These are phyloP conservation scores for Termitomyces sp. DNA, from an alignment of 768 basidiomycete genomes.

Conservation along the genomic window DNA sequence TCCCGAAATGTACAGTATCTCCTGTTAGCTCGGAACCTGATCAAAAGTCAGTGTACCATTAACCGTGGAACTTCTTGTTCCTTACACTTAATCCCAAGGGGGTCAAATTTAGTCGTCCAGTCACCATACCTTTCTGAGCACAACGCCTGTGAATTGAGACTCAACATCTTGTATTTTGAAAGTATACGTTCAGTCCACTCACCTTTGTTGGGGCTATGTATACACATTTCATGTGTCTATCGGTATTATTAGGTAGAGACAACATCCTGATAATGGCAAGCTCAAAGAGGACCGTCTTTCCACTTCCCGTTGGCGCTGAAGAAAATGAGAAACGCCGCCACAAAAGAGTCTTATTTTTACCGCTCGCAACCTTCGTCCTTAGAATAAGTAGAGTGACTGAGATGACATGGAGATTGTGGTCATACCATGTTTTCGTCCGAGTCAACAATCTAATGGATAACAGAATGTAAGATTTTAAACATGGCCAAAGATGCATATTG, in stretches of 20 bases:
- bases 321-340: constrained; percentile 3
- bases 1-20: constrained; percentile 72
- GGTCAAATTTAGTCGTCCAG: constrained; percentile 80
- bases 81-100: constrained; percentile 75
- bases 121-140: constrained; percentile 84
- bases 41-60: background rate
- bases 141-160: constrained; percentile 55
- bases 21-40: constrained; percentile 90
- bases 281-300: constrained; percentile 95
- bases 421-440: constrained; percentile 66
- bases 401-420: background rate
- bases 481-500: background rate
- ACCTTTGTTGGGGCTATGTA: constrained; percentile 96
- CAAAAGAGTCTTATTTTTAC: constrained; percentile 30
- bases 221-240: constrained; percentile 61
- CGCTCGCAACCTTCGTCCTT: constrained; percentile 65
- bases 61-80: background rate
- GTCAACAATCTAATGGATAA: constrained; percentile 47
- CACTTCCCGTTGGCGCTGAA: constrained; percentile 93
- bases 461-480: background rate
- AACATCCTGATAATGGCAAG: constrained; percentile 81
- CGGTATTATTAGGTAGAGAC: constrained; percentile 34
- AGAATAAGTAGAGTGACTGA: background rate
- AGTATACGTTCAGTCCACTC: background rate
- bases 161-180: background rate